Evolutionary conservation across 495 filamentous ascomycete species (phyloP), one percentile per base, ranked within the genome.

Genomic region (Trichoderma parareesei): DNA sequence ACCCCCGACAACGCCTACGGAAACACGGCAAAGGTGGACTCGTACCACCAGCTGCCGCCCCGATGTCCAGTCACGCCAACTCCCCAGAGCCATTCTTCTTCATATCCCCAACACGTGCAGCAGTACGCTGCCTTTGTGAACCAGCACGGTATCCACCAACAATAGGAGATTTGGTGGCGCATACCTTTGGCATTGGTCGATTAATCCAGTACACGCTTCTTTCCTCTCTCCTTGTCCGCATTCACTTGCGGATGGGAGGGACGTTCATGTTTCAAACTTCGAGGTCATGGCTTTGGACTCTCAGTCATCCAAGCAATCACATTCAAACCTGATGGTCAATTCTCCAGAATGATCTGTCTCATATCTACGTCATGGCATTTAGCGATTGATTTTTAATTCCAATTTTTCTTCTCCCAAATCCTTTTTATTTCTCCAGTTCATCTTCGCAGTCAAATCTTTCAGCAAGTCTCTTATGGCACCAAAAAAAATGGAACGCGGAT

Each of bases 1-100:
- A 98, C 95, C 0, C 94, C 94, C n/a, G 92, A 95, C 68, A 87
- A 87, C 27, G 83, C 85, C 63, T 79, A 53, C 76, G 76, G 48
- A 57, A 76, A 72, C 61, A 64, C 75, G 65, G 75, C 76, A 41
- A 73, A 82, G 68, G 79, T 78, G 62, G 79, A 41, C 40, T 41
- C 81, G 48, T 57, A 57, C 53, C 53, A 57, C 11, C 74, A 74
- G 38, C 70, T 71, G 35, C 78, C 79, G 57, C 77, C 77, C 43
- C 75, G 81, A 42, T 81, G 82, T 66, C 82, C 82, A 0, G 79
- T 84, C 38, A 85, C 82, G 6, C 81, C 82, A 38, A 83, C 79
- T 2, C 80, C 81, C 35, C 78, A 76, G 57, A 61, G 53, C 53
- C 53, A 57, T 57, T n/a, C 53, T 37, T 35, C 53, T 16, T 9